A percentile compares a stretch with the other conserved stretches of the same genome.
Evolutionary conservation across 1,139 yeast genomes (phyloP).

Genomic region (Zygosaccharomyces pseudobailii): DNA sequence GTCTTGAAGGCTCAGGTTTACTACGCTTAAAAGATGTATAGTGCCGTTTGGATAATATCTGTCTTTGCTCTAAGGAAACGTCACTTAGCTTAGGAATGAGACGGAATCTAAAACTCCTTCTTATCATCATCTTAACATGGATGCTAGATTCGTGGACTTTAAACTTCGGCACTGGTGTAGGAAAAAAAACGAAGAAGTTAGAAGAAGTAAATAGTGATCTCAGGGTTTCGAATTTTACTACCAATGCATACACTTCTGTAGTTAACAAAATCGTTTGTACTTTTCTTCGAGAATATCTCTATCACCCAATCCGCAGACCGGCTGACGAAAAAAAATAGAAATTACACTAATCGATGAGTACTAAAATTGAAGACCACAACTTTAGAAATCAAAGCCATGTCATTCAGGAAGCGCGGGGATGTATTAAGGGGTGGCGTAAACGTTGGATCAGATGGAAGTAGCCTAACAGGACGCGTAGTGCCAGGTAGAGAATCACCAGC

Average conservation of each 20-base stretch:
- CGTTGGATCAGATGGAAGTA: slow-evolving; percentile 2
- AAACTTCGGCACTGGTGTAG: not conserved
- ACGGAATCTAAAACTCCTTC: not conserved
- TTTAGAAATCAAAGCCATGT: slow-evolving; percentile 41
- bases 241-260: too few species aligned
- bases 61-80: not conserved
- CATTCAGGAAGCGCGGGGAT: slow-evolving; percentile 68
- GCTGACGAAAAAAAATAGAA: not conserved
- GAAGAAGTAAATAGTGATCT: not conserved
- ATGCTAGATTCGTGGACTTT: not conserved
- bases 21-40: slow-evolving; percentile 4
- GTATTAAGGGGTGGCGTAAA: slow-evolving; percentile 32
- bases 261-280: too few species aligned
- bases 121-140: not conserved
- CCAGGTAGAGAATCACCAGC: not conserved
- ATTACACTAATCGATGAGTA: too few species aligned
- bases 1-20: slow-evolving; percentile 10
- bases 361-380: too few species aligned
- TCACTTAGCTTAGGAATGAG: not conserved
- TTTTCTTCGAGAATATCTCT: not conserved
- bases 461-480: not conserved
- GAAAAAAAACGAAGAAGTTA: not conserved
- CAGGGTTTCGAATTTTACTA: too few species aligned
- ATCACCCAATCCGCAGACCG: not conserved
- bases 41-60: not conserved